Evolutionary conservation across 2,329 filamentous ascomycete species (phyloP), one percentile per base, ranked within the genome.

Genomic region (Amphichorda felina): DNA sequence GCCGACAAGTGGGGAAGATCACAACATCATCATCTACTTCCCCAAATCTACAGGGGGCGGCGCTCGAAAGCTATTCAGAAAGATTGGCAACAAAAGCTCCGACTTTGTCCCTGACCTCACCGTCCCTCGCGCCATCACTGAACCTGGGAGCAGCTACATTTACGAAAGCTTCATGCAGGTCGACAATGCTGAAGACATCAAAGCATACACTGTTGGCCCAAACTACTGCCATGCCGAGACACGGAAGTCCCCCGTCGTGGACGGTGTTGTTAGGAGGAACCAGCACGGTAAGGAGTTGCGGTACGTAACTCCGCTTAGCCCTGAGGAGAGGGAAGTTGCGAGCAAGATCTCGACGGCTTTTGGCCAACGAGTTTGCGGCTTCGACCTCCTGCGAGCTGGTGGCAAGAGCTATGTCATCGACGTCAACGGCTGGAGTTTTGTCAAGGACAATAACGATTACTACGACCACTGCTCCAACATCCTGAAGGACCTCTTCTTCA

Each of bases 371-470:
- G 88, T 98, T 3, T 98, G 91, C 53, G 91, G 91, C 0, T 98
- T 98, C 50, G 91, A 98, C 54, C 69, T 98, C 40, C 67, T 98
- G 38, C 79, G 93, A 19, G 86, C 88, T 10, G 79, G 77, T 34
- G 85, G 87, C 13, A 85, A 85, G 55, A 96, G 89, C 54, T 98
- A 86, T 59, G 91, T 98, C 33, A 98, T 98, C 45, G 91, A 98
- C 50, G 91, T 98, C 47, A 98, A 98, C 55, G 91, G 91, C 10
- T 98, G 93, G 93, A 96, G 89, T 53, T 98, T 98, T 50, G 91
- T 98, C 56, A 98, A 98, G 56, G 93, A 98, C 56, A 98, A 98
- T 49, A 89, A 95, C 42, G 88, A 94, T 41, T 98, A 98, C 57
- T 98, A 98, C 55, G 84, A 96, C 50, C 85, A 86, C 50, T 91